A percentile compares a stretch with the other conserved stretches of the same genome.
Conservation (phyloP, 306 rosid genomes). For the Elaeagnus macrophylla region DNA sequence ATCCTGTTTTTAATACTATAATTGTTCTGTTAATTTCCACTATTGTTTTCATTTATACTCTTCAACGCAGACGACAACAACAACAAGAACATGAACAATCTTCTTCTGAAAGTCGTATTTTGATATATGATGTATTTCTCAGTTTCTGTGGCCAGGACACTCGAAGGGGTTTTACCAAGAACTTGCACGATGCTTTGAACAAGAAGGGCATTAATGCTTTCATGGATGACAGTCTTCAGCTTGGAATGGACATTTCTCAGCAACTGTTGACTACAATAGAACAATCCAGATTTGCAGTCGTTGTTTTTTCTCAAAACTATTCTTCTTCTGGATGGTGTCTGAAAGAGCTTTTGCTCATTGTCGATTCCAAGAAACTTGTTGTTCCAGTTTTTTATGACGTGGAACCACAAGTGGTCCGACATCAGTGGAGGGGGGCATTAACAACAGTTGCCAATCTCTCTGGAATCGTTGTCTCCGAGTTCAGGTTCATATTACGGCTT, state of each 20-base stretch:
- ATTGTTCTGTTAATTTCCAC: too few relatives aligned
- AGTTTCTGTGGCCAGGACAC: constrained; percentile 4
- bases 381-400: constrained; percentile 13
- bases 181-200: neutral
- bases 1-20: too few relatives aligned
- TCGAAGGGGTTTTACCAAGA: neutral
- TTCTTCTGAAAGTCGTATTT: neutral
- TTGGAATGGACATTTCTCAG: neutral
- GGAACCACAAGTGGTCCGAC: constrained; percentile 2
- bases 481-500: too few relatives aligned
- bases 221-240: neutral
- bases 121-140: constrained; percentile 6
- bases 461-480: too few relatives aligned
- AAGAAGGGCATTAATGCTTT: neutral
- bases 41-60: too few relatives aligned
- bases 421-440: too few relatives aligned
- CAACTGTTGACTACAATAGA: neutral
- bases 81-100: too few relatives aligned
- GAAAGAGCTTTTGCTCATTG: neutral
- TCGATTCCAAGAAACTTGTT: neutral
- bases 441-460: too few relatives aligned
- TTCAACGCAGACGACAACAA: too few relatives aligned
- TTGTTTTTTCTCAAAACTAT: neutral
- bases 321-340: too few relatives aligned
- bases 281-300: neutral